Evolutionary conservation across 768 basidiomycete species (phyloP).

Genomic region (Tricholoma bakamatsutake): DNA sequence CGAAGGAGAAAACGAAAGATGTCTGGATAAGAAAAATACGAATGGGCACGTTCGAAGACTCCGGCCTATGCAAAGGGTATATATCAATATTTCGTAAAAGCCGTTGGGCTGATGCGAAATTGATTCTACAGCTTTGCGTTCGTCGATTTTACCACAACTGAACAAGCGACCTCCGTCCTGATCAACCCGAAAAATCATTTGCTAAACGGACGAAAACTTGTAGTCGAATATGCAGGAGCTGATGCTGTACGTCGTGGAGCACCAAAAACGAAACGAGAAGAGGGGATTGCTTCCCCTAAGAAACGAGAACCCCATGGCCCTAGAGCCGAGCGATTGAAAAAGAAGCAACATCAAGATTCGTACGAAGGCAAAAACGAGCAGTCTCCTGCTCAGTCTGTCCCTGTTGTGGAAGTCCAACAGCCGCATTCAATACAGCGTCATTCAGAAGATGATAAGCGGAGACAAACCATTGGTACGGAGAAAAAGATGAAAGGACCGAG

Average conservation of each 20-base stretch:
- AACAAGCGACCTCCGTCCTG: conserved; percentile 78
- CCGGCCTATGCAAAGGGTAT: conserved; percentile 93
- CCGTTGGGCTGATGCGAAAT: background rate
- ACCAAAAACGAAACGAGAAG: conserved; percentile 27
- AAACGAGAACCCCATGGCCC: conserved; percentile 10
- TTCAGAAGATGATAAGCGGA: conserved; percentile 9
- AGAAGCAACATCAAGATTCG: conserved; percentile 1
- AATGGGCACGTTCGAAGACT: conserved; percentile 95
- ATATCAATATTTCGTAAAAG: conserved; percentile 14
- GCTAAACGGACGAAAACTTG: conserved; percentile 77
- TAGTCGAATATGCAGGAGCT: conserved; percentile 84
- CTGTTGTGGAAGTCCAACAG: conserved; percentile 1
- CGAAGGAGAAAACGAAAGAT: conserved; percentile 28
- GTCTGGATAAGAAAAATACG: conserved; percentile 76
- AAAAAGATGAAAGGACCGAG: conserved; percentile 29
- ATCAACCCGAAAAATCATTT: conserved; percentile 81
- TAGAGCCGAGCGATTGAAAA: conserved; percentile 8
- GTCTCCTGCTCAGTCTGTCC: background rate
- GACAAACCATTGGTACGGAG: conserved; percentile 3
- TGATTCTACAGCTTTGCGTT: conserved; percentile 72
- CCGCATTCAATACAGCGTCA: background rate
- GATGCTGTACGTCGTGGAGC: conserved; percentile 87
- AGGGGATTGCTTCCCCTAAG: conserved; percentile 8
- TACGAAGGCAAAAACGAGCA: background rate
- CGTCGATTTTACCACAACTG: conserved; percentile 78